phyloP scores from a whole-genome alignment of 2,329 filamentous ascomycete genomes.

The Aspergillus intermedius region DNA sequence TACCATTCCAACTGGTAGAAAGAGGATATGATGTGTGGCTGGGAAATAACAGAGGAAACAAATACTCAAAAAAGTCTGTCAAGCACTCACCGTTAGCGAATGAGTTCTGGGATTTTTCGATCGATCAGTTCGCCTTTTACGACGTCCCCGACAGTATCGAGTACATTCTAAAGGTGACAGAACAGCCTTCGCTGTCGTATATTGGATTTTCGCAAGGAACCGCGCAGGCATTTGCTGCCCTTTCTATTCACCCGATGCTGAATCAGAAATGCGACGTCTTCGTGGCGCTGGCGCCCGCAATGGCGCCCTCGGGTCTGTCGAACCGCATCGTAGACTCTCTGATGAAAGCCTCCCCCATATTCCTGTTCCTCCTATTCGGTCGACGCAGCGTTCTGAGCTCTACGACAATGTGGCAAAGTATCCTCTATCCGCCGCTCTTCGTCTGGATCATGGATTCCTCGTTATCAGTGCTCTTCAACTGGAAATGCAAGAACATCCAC shows the following conservation, averaged over 20 bases:
- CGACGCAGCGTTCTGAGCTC: conserved; percentile 85
- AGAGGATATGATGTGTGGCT: conserved; percentile 95
- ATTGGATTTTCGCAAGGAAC: conserved; percentile 97
- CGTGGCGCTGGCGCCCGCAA: conserved; percentile 89
- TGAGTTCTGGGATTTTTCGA: conserved; percentile 95
- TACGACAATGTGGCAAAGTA: conserved; percentile 93
- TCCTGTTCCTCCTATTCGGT: conserved; percentile 88
- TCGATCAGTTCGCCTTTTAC: conserved; percentile 96
- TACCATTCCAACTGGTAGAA: conserved; percentile 85
- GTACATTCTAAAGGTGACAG: conserved; percentile 80
- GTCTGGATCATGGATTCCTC: conserved; percentile 78
- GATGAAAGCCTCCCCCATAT: conserved; percentile 85
- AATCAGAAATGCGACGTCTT: conserved; percentile 95
- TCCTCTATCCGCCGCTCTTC: conserved; percentile 91
- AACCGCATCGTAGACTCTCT: conserved; percentile 89
- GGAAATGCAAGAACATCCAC: conserved; percentile 78
- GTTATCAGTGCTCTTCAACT: conserved; percentile 79
- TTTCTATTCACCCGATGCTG: conserved; percentile 84
- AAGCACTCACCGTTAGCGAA: conserved; percentile 65
- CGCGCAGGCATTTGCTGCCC: conserved; percentile 87
- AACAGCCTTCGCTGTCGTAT: conserved; percentile 80
- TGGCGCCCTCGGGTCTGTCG: conserved; percentile 86
- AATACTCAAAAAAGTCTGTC: conserved; percentile 94
- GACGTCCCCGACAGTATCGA: conserved; percentile 93
- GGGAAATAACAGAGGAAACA: conserved; percentile 96